Evolutionary conservation across 495 filamentous ascomycete genomes (phyloP).

Genomic region (Umbilicaria muhlenbergii): DNA sequence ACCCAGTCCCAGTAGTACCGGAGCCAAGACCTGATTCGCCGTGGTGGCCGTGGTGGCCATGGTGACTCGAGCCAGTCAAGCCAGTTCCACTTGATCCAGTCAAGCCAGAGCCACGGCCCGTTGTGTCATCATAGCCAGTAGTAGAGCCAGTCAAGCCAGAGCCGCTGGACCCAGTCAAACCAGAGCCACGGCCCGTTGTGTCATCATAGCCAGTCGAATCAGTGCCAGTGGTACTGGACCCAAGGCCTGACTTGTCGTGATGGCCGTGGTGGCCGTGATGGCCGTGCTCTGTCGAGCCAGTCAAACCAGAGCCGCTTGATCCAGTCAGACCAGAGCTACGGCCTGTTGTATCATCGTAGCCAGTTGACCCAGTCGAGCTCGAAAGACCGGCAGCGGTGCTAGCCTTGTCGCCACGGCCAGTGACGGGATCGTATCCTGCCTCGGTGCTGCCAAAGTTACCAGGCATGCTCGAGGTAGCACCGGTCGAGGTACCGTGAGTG

Average conservation of each 20-base stretch:
- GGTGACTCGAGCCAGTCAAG: constrained; percentile 4
- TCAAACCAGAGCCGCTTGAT: neutral
- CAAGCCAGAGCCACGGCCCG: constrained; percentile 8
- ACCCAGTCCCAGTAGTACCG: neutral
- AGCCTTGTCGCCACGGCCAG: constrained; percentile 14
- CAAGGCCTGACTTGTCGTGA: no score
- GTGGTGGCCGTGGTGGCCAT: constrained; percentile 1
- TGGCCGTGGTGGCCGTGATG: constrained; percentile 7
- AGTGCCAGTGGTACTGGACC: neutral
- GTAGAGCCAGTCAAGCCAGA: constrained; percentile 4
- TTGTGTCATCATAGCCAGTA: constrained; percentile 6
- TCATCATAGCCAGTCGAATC: constrained; percentile 4
- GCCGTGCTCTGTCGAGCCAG: constrained; percentile 10
- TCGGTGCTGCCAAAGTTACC: constrained; percentile 7
- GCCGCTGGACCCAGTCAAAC: constrained; percentile 9
- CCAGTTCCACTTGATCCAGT: constrained; percentile 20
- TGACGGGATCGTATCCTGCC: constrained; percentile 6
- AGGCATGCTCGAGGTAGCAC: neutral
- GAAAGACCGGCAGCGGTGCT: constrained; percentile 3
- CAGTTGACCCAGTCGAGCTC: constrained; percentile 15
- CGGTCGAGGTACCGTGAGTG: neutral
- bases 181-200: constrained; percentile 6
- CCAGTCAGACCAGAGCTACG: constrained; percentile 11
- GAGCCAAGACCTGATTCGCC: neutral
- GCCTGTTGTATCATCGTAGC: constrained; percentile 16